A percentile compares a stretch with the other conserved stretches of the same genome.
Evolutionary conservation across 2,329 filamentous ascomycete genomes (phyloP).

Genomic region (Trichoderma sp.): DNA sequence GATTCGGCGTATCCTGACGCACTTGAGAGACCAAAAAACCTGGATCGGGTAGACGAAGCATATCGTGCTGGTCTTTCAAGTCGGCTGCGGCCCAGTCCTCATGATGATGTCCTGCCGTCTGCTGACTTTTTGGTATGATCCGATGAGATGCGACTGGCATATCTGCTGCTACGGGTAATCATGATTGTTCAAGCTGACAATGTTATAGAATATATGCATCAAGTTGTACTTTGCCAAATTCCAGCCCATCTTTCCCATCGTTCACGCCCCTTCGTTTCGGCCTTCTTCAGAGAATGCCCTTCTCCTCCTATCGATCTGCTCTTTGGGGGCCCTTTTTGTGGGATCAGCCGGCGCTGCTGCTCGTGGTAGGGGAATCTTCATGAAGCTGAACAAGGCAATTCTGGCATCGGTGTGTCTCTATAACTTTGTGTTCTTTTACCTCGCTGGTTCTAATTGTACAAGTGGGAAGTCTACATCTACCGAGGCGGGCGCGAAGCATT

Average conservation of each 20-base stretch:
- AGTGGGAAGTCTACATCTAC: slow-evolving; percentile 9
- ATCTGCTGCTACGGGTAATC: neutral
- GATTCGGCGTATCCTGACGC: neutral
- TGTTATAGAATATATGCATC: slow-evolving; percentile 24
- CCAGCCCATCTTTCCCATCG: slow-evolving; percentile 24
- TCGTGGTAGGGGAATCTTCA: slow-evolving; percentile 24
- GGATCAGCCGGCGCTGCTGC: slow-evolving; percentile 30
- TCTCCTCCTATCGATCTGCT: slow-evolving; percentile 37
- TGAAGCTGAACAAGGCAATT: slow-evolving; percentile 21
- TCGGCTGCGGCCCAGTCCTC: slow-evolving; percentile 10
- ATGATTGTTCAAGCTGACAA: neutral
- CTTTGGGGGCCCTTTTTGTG: slow-evolving; percentile 35
- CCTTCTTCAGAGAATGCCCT: slow-evolving; percentile 30
- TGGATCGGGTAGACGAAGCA: slow-evolving; percentile 14
- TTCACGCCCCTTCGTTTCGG: slow-evolving; percentile 22
- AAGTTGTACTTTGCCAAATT: slow-evolving; percentile 25
- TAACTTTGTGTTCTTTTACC: neutral
- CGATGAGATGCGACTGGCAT: neutral
- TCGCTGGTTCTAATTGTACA: neutral
- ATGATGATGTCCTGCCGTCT: slow-evolving; percentile 19
- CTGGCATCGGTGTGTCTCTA: slow-evolving; percentile 19
- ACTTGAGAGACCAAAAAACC: neutral
- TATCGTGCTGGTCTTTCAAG: slow-evolving; percentile 17
- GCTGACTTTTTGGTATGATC: slow-evolving; percentile 22
- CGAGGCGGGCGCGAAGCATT: slow-evolving; percentile 10